Base-by-base conservation (phyloP, 1,284 basidiomycete species). In the Cerioporus squamosus region DNA sequence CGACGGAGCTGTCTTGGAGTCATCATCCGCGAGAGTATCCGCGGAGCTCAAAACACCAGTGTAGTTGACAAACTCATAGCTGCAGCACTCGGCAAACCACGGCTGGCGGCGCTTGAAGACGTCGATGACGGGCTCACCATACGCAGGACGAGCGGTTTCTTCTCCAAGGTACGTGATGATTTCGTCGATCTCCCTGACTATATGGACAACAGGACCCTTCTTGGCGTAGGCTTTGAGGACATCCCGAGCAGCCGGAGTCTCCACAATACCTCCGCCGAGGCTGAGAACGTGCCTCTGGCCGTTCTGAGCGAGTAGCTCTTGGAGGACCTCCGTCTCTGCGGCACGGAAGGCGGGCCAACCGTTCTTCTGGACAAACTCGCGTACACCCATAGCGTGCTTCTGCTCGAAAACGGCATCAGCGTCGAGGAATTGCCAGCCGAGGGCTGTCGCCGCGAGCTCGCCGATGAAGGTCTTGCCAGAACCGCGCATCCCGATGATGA, bases 401-500 rank as follows among this genome's bases (percentile, higher is more conserved):
- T 83, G 75, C 65, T 88, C 87, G 70, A 98, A 95, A 67, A 86
- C 86, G 8, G 78, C 78, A 70, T 99, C 97, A 29, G 95, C 95
- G 69, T 99, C 97, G 66, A 97, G 75, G 72, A 93, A 92, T 2
- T 85, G 81, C 79, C 95, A 92, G 1, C 81, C 83, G 6, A 98
- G 83, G 0, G 87, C 79, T 14, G 82, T 76, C 1, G 94, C 90
- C 7, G 93, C 94, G 38, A 94, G 79, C 53, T 84, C 79, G 20
- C 96, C 95, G 59, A 98, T 84, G 76, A 90, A 91, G 1, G 93
- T 94, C 81, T 99, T 99, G 55, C 97, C 97, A 0, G 94, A 93
- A 5, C 97, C 97, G 36, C 97, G 91, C 97, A 99, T 98, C 40
- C 97, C 96, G 56, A 97, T 91, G 65, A 98, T 78, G 58, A 98